phyloP scores from a whole-genome alignment of 768 basidiomycete species.

The Crepidotus variabilis region DNA sequence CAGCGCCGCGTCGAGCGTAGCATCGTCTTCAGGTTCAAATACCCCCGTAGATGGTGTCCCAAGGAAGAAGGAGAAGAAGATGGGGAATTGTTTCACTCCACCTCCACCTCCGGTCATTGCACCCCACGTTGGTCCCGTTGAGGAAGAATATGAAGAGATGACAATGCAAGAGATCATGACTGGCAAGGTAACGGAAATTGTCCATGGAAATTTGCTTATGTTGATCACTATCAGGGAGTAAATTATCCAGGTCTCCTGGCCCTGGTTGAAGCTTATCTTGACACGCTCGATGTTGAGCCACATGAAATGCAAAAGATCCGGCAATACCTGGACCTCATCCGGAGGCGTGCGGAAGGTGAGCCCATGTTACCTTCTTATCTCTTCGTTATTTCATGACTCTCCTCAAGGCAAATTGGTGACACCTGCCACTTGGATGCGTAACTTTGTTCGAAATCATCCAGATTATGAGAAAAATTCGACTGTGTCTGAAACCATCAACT shows the following conservation, averaged over 20 bases:
- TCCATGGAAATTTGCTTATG: background rate
- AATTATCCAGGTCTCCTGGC: constrained; percentile 78
- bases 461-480: constrained; percentile 92
- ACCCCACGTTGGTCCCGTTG: constrained; percentile 38
- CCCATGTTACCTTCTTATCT: background rate
- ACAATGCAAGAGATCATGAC: constrained; percentile 89
- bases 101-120: constrained; percentile 51
- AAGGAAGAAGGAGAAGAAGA: constrained; percentile 54
- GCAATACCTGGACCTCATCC: constrained; percentile 78
- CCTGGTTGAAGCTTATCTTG: constrained; percentile 80
- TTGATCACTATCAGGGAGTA: constrained; percentile 38
- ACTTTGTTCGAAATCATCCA: constrained; percentile 88
- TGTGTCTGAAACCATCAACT: constrained; percentile 88
- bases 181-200: constrained; percentile 63
- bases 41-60: constrained; percentile 32
- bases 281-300: constrained; percentile 75
- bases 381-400: background rate
- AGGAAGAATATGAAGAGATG: constrained; percentile 92
- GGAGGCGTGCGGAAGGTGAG: constrained; percentile 73
- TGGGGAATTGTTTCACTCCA: constrained; percentile 71
- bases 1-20: constrained; percentile 36
- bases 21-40: constrained; percentile 43
- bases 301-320: constrained; percentile 59
- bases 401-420: constrained; percentile 71
- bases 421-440: constrained; percentile 89